A percentile compares a stretch with the other conserved stretches of the same genome.
These are phyloP conservation scores for Diutina neorugosa DNA, from an alignment of 1,139 yeast genomes.

Conservation along the genomic window DNA sequence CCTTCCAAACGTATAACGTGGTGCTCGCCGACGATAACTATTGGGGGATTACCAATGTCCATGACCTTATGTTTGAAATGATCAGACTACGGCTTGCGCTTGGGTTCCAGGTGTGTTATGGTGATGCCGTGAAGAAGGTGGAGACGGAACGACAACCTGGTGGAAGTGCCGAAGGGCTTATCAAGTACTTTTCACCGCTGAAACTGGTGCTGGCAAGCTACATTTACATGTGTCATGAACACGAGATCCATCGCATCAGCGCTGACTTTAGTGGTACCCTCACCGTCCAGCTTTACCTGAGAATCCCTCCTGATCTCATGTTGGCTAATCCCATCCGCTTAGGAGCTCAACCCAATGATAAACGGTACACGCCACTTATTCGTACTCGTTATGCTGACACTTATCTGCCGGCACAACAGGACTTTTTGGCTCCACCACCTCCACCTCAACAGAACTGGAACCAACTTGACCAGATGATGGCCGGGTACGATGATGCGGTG, in stretches of 20 bases:
- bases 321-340: slow-evolving; percentile 14
- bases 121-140: slow-evolving; percentile 49
- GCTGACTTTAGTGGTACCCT: slow-evolving; percentile 60
- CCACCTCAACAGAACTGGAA: slow-evolving; percentile 70
- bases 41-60: slow-evolving; percentile 39
- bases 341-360: slow-evolving; percentile 7
- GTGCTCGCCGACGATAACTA: slow-evolving; percentile 42
- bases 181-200: slow-evolving; percentile 25
- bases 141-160: slow-evolving; percentile 52
- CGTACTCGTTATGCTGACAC: slow-evolving; percentile 69
- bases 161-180: slow-evolving; percentile 36
- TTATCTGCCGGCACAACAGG: slow-evolving; percentile 48
- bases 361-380: slow-evolving; percentile 41
- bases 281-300: slow-evolving; percentile 62
- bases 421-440: slow-evolving; percentile 16
- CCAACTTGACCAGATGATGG: slow-evolving; percentile 75
- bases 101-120: slow-evolving; percentile 86
- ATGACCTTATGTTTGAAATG: slow-evolving; percentile 74
- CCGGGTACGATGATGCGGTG: slow-evolving; percentile 74
- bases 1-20: slow-evolving; percentile 54
- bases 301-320: slow-evolving; percentile 12
- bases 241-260: slow-evolving; percentile 74
- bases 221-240: slow-evolving; percentile 64
- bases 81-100: slow-evolving; percentile 67
- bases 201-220: slow-evolving; percentile 33